Conservation (phyloP, 169 alveolate genomes). For the Cryptosporidium sp. region DNA sequence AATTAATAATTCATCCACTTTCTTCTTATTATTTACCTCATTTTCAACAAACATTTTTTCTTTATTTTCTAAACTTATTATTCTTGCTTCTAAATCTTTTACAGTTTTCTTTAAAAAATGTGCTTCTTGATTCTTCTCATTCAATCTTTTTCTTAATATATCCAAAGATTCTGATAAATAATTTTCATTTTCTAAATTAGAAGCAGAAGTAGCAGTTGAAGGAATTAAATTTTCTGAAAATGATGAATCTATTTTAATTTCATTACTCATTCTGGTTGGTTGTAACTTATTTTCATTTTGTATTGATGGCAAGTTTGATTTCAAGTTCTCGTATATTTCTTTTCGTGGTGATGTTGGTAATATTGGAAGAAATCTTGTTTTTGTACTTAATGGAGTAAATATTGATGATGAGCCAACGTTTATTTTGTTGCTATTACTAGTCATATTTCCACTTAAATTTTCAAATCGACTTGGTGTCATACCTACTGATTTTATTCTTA, state of each 20-base stretch:
- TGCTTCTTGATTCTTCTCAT: constrained; percentile 63
- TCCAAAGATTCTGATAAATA: constrained; percentile 14
- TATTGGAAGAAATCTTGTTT: constrained; percentile 17
- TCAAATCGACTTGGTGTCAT: constrained; percentile 14
- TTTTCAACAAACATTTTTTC: constrained; percentile 26
- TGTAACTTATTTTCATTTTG: neutral
- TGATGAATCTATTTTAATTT: neutral
- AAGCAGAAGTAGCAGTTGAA: neutral
- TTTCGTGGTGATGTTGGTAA: constrained; percentile 21
- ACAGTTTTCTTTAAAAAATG: constrained; percentile 53
- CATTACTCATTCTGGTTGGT: neutral
- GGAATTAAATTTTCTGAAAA: neutral
- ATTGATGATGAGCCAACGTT: neutral
- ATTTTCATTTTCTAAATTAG: neutral
- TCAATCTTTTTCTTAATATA: constrained; percentile 38
- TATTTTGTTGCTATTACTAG: neutral
- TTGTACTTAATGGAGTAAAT: constrained; percentile 50
- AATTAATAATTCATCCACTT: constrained; percentile 7
- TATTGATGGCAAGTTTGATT: neutral
- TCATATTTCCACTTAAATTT: neutral
- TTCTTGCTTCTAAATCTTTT: constrained; percentile 50
- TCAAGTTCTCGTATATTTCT: constrained; percentile 21
- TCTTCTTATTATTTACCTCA: constrained; percentile 38
- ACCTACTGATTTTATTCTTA: constrained; percentile 39
- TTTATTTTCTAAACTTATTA: constrained; percentile 26